Base-by-base conservation (phyloP, 1,284 basidiomycete species). In the Sporisorium reilianum region DNA sequence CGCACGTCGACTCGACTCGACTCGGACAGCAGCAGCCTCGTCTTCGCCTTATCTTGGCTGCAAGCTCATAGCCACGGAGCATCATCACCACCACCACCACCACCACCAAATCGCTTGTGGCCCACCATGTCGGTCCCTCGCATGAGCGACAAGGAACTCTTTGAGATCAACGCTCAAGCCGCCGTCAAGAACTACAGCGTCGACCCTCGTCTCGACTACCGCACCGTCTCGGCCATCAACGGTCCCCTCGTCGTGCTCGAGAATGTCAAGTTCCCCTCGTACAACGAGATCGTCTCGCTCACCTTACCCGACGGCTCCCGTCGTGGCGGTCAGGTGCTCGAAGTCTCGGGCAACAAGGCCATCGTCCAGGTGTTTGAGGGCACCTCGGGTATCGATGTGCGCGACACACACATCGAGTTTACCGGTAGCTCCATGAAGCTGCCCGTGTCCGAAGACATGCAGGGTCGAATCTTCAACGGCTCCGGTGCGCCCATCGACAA, bases 211-310 rank as follows among this genome's bases (percentile, higher is more conserved):
- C 88, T 97, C 77, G 94, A 97, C 87, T 97, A 97, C 87, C 90
- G 93, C 68, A 97, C 95, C 45, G 95, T 97, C 59, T 94, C 94
- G 83, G 94, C 94, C 72, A 93, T 98, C 86, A 98, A 98, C 84
- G 95, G 95, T 52, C 85, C 86, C 53, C 89, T 99, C 57, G 97
- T 99, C 66, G 91, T 99, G 18, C 88, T 99, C 74, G 97, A 99
- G 87, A 97, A 99, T 85, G 97, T 99, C 89, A 98, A 98, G 77
- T 99, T 99, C 86, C 93, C 96, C 5, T 95, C 95, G n/a, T 99
- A 97, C 89, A 99, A 99, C 86, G 97, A 99, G 88, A 99, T 98
- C 80, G 97, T 99, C 34, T 91, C 93, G 81, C 88, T 99, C 74
- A 98, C 95, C 5, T 89, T 99, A 20, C 96, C 97, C 8, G 97